These are phyloP conservation scores for Acorus calamus DNA, from an alignment of 106 monocot genomes.

Conservation along the genomic window DNA sequence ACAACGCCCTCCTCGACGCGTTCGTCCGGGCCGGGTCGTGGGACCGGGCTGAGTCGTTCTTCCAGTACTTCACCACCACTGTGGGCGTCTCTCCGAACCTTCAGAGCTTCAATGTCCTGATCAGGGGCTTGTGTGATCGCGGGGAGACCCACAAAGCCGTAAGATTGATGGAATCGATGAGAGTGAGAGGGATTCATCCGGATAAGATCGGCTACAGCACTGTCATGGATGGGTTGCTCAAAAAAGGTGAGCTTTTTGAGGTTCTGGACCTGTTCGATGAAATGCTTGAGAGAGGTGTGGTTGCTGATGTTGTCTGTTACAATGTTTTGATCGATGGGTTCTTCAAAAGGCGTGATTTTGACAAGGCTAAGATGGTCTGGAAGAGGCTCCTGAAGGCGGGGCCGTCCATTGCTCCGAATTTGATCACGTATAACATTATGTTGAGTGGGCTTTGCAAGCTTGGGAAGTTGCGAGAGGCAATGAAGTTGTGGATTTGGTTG, in stretches of 20 bases:
- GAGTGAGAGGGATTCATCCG: conserved; percentile 22
- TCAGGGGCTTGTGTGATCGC: conserved; percentile 48
- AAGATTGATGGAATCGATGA: conserved; percentile 11
- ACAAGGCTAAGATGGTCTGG: conserved; percentile 51
- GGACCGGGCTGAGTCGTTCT: conserved; percentile 56
- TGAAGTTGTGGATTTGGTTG: conserved; percentile 45
- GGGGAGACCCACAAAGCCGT: conserved; percentile 22
- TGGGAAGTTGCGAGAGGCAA: conserved; percentile 46
- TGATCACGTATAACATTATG: conserved; percentile 70
- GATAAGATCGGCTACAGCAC: conserved; percentile 35
- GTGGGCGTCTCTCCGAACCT: conserved; percentile 44
- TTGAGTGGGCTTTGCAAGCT: conserved; percentile 63
- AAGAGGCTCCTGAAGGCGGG: conserved; percentile 42
- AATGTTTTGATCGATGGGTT: conserved; percentile 72
- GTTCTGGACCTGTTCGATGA: conserved; percentile 73
- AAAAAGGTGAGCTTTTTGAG: not conserved
- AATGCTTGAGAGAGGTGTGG: conserved; percentile 46
- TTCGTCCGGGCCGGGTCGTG: conserved; percentile 65
- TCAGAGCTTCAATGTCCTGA: conserved; percentile 71
- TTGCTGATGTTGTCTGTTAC: conserved; percentile 65
- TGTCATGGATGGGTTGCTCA: conserved; percentile 2
- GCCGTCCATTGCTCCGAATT: conserved; percentile 28
- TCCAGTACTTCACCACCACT: conserved; percentile 34
- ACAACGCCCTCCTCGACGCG: conserved; percentile 88
- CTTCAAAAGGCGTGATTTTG: conserved; percentile 50